phyloP scores from a whole-genome alignment of 495 filamentous ascomycete genomes.

The Penicillium dipodomyicola region DNA sequence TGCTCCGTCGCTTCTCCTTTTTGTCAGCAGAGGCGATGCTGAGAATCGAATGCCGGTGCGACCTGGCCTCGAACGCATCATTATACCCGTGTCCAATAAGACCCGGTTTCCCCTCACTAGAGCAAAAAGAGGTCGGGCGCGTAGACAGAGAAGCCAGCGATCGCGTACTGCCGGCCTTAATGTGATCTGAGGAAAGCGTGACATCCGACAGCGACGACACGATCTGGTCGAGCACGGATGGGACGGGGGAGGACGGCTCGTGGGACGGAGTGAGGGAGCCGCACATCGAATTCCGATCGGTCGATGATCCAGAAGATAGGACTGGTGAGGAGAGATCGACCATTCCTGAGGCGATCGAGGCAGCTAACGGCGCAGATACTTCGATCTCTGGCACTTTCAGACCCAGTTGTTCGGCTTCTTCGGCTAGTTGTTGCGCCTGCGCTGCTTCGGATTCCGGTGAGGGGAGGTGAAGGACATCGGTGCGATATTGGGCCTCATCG shows the following conservation, averaged over 20 bases:
- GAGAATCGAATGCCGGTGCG: slow-evolving; percentile 32
- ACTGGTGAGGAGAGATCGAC: slow-evolving; percentile 40
- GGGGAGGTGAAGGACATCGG: slow-evolving; percentile 36
- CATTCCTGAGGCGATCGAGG: slow-evolving; percentile 41
- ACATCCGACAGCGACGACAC: slow-evolving; percentile 39
- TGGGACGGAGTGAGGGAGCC: slow-evolving; percentile 28
- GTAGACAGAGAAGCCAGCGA: slow-evolving; percentile 45
- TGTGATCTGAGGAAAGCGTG: slow-evolving; percentile 36
- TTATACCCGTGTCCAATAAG: slow-evolving; percentile 16
- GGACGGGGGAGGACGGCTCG: slow-evolving; percentile 21
- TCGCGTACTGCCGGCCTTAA: slow-evolving; percentile 38
- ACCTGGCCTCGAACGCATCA: slow-evolving; percentile 11
- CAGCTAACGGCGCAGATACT: slow-evolving; percentile 39
- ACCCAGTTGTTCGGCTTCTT: slow-evolving; percentile 42
- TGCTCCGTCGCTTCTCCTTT: slow-evolving; percentile 36
- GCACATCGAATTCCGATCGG: slow-evolving; percentile 37
- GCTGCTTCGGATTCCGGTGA: slow-evolving; percentile 39
- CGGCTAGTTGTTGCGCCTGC: slow-evolving; percentile 37
- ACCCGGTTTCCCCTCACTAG: slow-evolving; percentile 34
- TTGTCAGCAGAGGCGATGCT: slow-evolving; percentile 35
- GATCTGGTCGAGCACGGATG: slow-evolving; percentile 32
- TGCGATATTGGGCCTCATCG: slow-evolving; percentile 42
- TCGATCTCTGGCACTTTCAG: slow-evolving; percentile 40
- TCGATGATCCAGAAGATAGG: slow-evolving; percentile 40
- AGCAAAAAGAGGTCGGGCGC: slow-evolving; percentile 44